Base-by-base conservation (phyloP, 352 stramenopile species). In the Aphanomyces cochlioides region DNA sequence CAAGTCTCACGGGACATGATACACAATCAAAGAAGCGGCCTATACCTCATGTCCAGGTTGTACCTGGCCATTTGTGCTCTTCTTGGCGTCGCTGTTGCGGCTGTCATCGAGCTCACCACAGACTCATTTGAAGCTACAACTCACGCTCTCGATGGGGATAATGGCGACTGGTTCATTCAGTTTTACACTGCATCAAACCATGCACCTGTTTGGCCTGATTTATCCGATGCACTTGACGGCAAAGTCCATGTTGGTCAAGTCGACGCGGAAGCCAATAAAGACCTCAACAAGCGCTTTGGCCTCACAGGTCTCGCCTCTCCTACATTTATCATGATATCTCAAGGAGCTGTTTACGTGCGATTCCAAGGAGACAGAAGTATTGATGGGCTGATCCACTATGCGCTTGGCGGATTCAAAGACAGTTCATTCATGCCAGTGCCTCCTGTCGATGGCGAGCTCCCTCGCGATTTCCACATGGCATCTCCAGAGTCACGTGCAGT, bases 401-500 rank as follows among this genome's bases (percentile, higher is more conserved):
- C 54, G 28, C 19, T 39, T 17, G n/a, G 28, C 28, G 54, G 54
- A 39, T 61, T 43, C 54, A 61, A 61, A 40, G 21, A 28, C 12
- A 8, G 10, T n/a, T 7, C 54, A 12, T 61, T 41, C 43, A 39
- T 37, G 3, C 3, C 50, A 6, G 17, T 41, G 28, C 54, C 54
- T 19, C 54, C 54, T 10, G 54, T 61, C 7, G 54, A 61, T 39
- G 54, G 54, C 28, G 21, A 19, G 6, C 13, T 61, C 17, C 54
- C 28, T 6, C 54, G 54, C 17, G 54, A 61, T n/a, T 61, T 61
- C 21, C 19, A 61, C 54, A 61, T 61, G 6, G 39, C 54, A 12
- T 45, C 19, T 1, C 19, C 47, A 28, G 77, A 82, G 61, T 87
- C 79, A 37, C 70, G 75, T 7, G 81, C 90, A 15, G 81, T 89